Evolutionary conservation across 163 green algal species (phyloP).

Genomic region (Coccomyxa subellipsoidea): DNA sequence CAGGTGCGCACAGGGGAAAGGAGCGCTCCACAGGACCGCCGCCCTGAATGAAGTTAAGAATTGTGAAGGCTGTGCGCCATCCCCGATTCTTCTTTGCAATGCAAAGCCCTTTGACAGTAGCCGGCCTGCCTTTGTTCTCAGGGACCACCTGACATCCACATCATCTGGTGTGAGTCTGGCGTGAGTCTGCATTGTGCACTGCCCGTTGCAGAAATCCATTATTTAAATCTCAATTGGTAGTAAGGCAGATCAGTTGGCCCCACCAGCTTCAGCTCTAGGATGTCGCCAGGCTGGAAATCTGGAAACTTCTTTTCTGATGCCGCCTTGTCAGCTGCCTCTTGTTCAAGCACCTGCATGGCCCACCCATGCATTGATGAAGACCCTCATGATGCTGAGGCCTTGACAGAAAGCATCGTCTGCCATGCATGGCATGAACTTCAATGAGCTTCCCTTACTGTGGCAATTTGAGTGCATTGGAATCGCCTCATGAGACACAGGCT

Average conservation of each 20-base stretch:
- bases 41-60: constrained; percentile 55
- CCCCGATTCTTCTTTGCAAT: constrained; percentile 58
- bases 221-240: background rate
- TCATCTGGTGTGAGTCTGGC: background rate
- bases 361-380: background rate
- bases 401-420: no score
- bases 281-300: constrained; percentile 52
- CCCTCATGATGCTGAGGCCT: no score
- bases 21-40: constrained; percentile 57
- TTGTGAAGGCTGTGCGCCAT: constrained; percentile 57
- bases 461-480: no score
- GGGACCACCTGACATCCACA: constrained; percentile 43
- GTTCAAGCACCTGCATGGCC: constrained; percentile 48
- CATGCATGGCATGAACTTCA: background rate
- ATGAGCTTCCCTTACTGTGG: no score
- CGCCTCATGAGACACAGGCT: no score
- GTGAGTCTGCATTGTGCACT: background rate
- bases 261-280: constrained; percentile 56
- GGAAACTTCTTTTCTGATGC: constrained; percentile 30
- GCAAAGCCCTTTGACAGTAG: constrained; percentile 56
- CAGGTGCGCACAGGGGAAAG: constrained; percentile 59
- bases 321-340: constrained; percentile 34
- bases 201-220: background rate
- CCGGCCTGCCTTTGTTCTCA: constrained; percentile 62
- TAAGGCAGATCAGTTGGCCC: background rate